Percentiles rank a stretch among this genome's conserved stretches.
phyloP scores from a whole-genome alignment of 2,329 filamentous ascomycete species.

The Apiospora sp. region DNA sequence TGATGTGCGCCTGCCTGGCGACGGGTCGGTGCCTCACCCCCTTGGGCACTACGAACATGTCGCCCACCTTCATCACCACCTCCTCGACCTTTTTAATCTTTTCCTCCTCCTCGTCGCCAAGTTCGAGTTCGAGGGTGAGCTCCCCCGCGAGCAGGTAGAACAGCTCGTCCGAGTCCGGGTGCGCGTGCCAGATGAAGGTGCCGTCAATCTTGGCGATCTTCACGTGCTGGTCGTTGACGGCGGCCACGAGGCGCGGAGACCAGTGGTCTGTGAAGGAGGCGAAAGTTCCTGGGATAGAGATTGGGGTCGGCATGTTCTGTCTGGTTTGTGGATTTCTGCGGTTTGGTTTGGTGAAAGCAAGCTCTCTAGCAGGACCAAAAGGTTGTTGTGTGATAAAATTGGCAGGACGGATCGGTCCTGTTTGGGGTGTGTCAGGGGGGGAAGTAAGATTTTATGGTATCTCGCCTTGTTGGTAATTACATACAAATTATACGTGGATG shows the following conservation, averaged over 20 bases:
- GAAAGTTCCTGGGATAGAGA: not conserved
- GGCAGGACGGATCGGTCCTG: no score
- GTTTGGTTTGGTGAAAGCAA: not conserved
- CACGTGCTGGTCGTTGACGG: slow-evolving; percentile 24
- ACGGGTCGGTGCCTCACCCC: slow-evolving; percentile 13
- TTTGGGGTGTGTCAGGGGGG: no score
- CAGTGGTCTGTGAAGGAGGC: slow-evolving; percentile 12
- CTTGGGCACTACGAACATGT: slow-evolving; percentile 18
- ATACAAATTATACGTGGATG: not conserved
- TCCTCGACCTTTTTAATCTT: not conserved
- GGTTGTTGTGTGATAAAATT: not conserved
- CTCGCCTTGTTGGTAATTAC: no score
- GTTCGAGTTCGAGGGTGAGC: slow-evolving; percentile 17
- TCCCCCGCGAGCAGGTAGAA: slow-evolving; percentile 22
- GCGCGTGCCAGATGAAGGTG: slow-evolving; percentile 22
- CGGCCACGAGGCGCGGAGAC: slow-evolving; percentile 18
- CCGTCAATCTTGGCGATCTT: slow-evolving; percentile 24
- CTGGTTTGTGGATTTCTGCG: no score
- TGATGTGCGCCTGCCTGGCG: not conserved
- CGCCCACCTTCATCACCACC: slow-evolving; percentile 17
- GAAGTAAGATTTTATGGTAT: no score
- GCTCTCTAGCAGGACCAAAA: not conserved
- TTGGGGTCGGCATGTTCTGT: not conserved
- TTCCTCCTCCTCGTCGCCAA: not conserved
- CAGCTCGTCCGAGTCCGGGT: slow-evolving; percentile 23